Percentiles rank a stretch among this genome's conserved stretches.
Evolutionary conservation across 331 rosid species (phyloP).

Genomic region (Stylosanthes scabra): DNA sequence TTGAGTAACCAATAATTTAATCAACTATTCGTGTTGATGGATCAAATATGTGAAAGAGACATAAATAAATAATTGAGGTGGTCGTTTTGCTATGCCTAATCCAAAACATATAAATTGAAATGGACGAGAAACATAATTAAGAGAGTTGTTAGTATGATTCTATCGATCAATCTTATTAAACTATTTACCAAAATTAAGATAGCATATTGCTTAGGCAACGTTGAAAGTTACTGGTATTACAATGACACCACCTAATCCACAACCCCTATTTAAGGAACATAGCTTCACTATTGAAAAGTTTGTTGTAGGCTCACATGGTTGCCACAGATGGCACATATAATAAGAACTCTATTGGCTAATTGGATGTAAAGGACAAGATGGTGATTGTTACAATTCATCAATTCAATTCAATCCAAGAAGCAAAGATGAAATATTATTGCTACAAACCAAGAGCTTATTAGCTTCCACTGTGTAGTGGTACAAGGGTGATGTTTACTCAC

Average conservation of each 20-base stretch:
- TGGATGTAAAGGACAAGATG: constrained; percentile 13
- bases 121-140: neutral
- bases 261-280: neutral
- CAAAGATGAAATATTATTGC: neutral
- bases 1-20: too few species aligned
- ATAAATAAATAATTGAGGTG: neutral
- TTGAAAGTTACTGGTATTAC: constrained; percentile 12
- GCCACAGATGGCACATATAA: constrained; percentile 14
- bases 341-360: constrained; percentile 7
- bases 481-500: neutral
- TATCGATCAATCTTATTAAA: neutral
- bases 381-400: constrained; percentile 6
- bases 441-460: neutral
- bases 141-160: constrained; percentile 30
- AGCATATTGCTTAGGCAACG: neutral
- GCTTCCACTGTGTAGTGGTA: constrained; percentile 1
- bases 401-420: constrained; percentile 17
- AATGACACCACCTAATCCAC: neutral
- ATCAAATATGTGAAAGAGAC: too few species aligned
- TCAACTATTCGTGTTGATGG: too few species aligned
- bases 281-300: neutral
- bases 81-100: neutral
- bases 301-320: constrained; percentile 27
- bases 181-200: neutral
- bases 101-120: neutral